Evolutionary conservation across 805 yeast genomes (phyloP), one percentile per base, ranked within the genome.

Genomic region (Saccharomyces paradoxus): DNA sequence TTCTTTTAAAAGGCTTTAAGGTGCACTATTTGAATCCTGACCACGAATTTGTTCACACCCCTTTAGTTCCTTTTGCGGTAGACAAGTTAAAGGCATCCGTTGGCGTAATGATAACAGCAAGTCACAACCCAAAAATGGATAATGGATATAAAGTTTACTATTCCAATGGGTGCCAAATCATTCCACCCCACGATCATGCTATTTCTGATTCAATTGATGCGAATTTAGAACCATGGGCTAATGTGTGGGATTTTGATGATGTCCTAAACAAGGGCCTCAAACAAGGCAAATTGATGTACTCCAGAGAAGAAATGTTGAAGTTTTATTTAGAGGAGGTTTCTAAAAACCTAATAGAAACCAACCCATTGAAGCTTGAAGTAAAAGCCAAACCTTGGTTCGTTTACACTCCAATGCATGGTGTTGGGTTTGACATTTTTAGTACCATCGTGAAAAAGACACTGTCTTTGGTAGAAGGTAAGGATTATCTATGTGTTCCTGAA

Each of bases 321-420:
- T 55, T 60, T 2, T 87, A 86, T 64, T 56, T 78, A 0, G 48
- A 62, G 0, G 61, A 67, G 14, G 53, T 80, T 4, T 56, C 58
- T 1, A 7, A 57, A 0, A 62, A 71, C 12, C 66, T 83, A 51
- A 67, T 79, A 5, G 61, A 59, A n/a, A 52, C 49, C 13, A 37
- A 46, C 41, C 37, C 52, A 48, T 22, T 54, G 2, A 41, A 44
- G 37, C 9, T 46, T n/a, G 17, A 28, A 8, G 13, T 24, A 9
- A 41, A 29, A 52, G 51, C 29, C 1, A 48, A 71, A 2, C 72
- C 66, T 67, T 55, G 76, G 64, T 83, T 86, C 55, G 87, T 90
- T 1, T 92, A 92, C 65, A 92, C 98, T 0, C 96, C 98, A 24
- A 83, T 92, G 85, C 98, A 92, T 68, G 99, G 99, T 9, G 96